Conservation (phyloP, 805 yeast species). For the Candida insectalens region DNA sequence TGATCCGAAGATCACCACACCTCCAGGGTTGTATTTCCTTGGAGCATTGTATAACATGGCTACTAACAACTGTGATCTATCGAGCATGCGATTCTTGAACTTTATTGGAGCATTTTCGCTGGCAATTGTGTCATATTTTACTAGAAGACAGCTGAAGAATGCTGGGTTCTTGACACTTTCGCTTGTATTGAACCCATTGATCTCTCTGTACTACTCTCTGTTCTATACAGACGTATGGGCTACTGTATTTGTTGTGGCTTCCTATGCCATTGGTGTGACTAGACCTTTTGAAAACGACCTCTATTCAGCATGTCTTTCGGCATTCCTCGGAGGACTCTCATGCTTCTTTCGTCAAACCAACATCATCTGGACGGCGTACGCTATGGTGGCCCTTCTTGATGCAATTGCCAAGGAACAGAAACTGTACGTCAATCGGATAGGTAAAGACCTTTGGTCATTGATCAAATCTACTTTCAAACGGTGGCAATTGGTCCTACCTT, state of each 20-base stretch:
- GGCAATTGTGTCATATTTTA: constrained; percentile 10
- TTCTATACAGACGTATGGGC: constrained; percentile 96
- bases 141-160: constrained; percentile 7
- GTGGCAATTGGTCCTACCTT: constrained; percentile 35
- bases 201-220: constrained; percentile 62
- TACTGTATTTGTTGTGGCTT: constrained; percentile 50
- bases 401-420: constrained; percentile 29
- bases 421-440: constrained; percentile 20
- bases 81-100: constrained; percentile 47
- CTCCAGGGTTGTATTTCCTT: constrained; percentile 76
- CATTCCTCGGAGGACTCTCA: constrained; percentile 49
- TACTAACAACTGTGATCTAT: constrained; percentile 22
- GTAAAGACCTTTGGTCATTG: constrained; percentile 14
- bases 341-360: constrained; percentile 85
- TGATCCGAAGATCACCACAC: constrained; percentile 92
- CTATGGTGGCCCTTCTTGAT: constrained; percentile 46
- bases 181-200: constrained; percentile 53
- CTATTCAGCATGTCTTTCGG: constrained; percentile 30
- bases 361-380: constrained; percentile 71
- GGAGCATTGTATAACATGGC: constrained; percentile 29
- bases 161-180: constrained; percentile 14
- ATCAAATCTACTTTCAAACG: constrained; percentile 23
- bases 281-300: constrained; percentile 11
- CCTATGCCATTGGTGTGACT: constrained; percentile 38
- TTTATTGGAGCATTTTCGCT: constrained; percentile 53